A percentile compares a stretch with the other conserved stretches of the same genome.
Conservation (phyloP, 768 basidiomycete species). For the Xanthoconium stramineum region DNA sequence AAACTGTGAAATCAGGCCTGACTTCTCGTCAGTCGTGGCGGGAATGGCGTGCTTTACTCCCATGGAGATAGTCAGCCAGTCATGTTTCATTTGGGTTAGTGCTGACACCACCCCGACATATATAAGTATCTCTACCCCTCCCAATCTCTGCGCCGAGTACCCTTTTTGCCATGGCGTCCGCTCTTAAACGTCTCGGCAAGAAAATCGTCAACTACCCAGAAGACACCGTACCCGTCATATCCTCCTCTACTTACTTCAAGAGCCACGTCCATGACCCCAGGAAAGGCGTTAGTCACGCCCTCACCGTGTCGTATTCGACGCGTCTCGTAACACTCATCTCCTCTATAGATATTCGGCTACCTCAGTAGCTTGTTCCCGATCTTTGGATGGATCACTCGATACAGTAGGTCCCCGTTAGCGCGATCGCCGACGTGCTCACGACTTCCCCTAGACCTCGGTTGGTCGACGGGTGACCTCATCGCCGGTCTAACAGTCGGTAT, state of each 20-base stretch:
- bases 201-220: conserved; percentile 60
- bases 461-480: conserved; percentile 84
- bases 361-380: conserved; percentile 80
- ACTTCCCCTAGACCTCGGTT: conserved; percentile 55
- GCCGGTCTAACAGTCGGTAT: conserved; percentile 93
- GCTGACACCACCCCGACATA: too few species aligned
- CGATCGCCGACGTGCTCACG: not conserved
- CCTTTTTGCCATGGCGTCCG: conserved; percentile 33
- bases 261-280: conserved; percentile 44
- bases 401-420: conserved; percentile 48
- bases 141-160: not conserved
- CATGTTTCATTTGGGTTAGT: too few species aligned
- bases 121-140: not conserved
- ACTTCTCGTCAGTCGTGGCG: not conserved
- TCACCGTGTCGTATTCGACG: too few species aligned
- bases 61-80: conserved; percentile 1
- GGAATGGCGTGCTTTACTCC: conserved; percentile 23
- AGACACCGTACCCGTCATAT: conserved; percentile 53
- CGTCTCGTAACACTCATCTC: not conserved
- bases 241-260: conserved; percentile 53
- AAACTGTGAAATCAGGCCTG: not conserved
- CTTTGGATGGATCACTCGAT: conserved; percentile 78
- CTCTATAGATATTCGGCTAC: conserved; percentile 55
- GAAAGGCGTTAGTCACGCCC: conserved; percentile 37
- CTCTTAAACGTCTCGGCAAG: conserved; percentile 52